These are phyloP conservation scores for Metarhizium robertsii DNA, from an alignment of 2,329 filamentous ascomycete genomes.

Conservation along the genomic window DNA sequence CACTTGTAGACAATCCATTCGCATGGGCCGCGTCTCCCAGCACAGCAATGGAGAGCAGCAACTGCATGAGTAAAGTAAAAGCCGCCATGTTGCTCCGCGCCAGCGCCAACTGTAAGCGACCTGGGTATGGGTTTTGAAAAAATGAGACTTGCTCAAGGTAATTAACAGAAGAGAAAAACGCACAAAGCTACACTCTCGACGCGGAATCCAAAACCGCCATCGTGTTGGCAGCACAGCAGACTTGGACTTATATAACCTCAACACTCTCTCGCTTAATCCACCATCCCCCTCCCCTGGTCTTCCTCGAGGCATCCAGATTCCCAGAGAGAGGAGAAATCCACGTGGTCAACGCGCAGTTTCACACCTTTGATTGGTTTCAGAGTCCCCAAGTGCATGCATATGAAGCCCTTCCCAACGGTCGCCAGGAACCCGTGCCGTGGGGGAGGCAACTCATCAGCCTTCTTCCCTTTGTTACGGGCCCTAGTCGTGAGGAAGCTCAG, in stretches of 20 bases:
- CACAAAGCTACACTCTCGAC: neutral
- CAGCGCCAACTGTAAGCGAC: neutral
- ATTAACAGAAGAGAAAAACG: neutral
- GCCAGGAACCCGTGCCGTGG: neutral
- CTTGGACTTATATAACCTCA: neutral
- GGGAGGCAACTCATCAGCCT: neutral
- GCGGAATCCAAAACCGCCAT: neutral
- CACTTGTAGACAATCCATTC: neutral
- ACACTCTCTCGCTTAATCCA: neutral
- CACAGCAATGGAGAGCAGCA: neutral
- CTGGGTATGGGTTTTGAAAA: neutral
- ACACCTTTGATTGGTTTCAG: neutral
- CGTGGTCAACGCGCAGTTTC: neutral
- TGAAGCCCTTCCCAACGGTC: neutral
- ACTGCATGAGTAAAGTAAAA: neutral
- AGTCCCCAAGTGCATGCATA: neutral
- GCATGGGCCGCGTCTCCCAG: neutral
- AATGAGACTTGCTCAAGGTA: neutral
- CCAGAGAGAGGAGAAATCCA: neutral
- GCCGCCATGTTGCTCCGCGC: neutral
- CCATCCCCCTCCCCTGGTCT: neutral
- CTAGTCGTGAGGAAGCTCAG: neutral
- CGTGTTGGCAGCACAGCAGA: neutral
- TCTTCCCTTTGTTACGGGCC: neutral
- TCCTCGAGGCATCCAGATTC: neutral